These are phyloP conservation scores for Hericium coralloides DNA, from an alignment of 768 basidiomycete genomes.

Conservation along the genomic window DNA sequence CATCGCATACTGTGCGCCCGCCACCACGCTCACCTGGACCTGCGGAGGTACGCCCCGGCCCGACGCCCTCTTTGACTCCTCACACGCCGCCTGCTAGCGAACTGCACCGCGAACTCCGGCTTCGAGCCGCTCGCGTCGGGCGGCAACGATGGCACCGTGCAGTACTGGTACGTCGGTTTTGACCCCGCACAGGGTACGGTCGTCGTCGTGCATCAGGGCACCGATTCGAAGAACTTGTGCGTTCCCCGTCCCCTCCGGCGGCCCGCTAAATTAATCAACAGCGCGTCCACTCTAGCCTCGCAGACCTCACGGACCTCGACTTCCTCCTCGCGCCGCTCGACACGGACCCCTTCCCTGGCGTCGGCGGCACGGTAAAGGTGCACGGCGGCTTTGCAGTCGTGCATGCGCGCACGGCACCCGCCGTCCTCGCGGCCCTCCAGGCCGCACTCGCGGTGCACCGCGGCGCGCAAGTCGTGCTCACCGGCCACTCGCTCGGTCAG, in stretches of 20 bases:
- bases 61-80: too few relatives aligned
- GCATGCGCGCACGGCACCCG: constrained; percentile 37
- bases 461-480: constrained; percentile 33
- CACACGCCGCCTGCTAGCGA: too few relatives aligned
- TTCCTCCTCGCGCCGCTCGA: constrained; percentile 32
- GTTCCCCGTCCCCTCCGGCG: constrained; percentile 5
- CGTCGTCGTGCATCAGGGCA: constrained; percentile 56
- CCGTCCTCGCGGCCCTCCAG: constrained; percentile 36
- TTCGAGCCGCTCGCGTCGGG: constrained; percentile 38
- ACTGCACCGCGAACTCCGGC: constrained; percentile 35
- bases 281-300: constrained; percentile 26
- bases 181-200: constrained; percentile 41
- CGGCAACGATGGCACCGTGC: constrained; percentile 33
- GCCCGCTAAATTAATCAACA: background rate
- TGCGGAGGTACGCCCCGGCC: constrained; percentile 44
- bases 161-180: constrained; percentile 45
- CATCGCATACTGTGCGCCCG: constrained; percentile 40
- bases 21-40: constrained; percentile 35
- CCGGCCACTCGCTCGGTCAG: constrained; percentile 9
- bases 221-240: constrained; percentile 47
- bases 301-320: constrained; percentile 42
- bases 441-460: constrained; percentile 30
- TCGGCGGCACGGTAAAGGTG: constrained; percentile 32
- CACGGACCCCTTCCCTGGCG: constrained; percentile 45
- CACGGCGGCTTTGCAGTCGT: constrained; percentile 47